phyloP scores from a whole-genome alignment of 2,329 filamentous ascomycete genomes.

The Colletotrichum sp. region DNA sequence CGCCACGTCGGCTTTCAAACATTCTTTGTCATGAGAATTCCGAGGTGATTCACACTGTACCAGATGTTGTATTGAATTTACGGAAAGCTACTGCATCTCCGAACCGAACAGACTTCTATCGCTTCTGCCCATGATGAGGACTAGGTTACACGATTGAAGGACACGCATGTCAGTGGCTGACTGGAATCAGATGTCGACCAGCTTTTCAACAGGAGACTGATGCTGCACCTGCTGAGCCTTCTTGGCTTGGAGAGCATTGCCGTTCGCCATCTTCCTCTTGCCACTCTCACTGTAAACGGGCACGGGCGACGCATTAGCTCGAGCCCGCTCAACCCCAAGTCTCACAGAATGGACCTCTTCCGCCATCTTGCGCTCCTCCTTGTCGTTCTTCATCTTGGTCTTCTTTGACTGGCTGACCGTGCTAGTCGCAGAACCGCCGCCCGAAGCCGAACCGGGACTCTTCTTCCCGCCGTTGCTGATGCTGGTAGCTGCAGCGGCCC shows the following conservation, averaged over 20 bases:
- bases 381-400: background rate
- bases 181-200: constrained; percentile 9
- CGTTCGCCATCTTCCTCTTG: background rate
- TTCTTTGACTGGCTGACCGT: background rate
- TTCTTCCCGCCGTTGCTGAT: background rate
- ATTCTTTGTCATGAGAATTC: background rate
- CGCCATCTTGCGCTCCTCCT: constrained; percentile 1
- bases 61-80: background rate
- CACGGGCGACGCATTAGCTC: background rate
- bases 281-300: background rate
- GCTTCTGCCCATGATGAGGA: background rate
- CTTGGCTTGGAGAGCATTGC: background rate
- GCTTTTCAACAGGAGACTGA: background rate
- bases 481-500: background rate
- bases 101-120: background rate
- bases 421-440: background rate
- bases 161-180: background rate
- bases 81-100: background rate
- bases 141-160: background rate
- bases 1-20: background rate
- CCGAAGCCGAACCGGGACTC: background rate
- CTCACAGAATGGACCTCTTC: constrained; percentile 1
- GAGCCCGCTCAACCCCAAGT: constrained; percentile 1
- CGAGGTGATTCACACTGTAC: background rate
- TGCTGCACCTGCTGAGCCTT: background rate